Evolutionary conservation across 345 rosid genomes (phyloP), one percentile per base, ranked within the genome.

Genomic region (Arabidopsis arenosa): DNA sequence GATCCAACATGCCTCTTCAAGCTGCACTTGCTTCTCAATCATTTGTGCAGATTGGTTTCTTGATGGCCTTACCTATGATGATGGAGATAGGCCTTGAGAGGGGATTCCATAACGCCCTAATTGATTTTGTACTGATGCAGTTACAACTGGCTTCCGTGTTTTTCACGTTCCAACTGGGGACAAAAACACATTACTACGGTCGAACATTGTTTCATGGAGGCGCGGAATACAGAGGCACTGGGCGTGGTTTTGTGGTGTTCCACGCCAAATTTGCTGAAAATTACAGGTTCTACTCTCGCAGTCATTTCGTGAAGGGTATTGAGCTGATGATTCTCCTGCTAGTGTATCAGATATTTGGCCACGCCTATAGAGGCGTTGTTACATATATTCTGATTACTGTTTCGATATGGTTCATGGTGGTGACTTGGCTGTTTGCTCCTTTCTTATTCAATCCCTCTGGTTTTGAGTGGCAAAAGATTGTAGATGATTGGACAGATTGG

Each of bases 181-280:
- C 90, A 58, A 87, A 83, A 41, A 82, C 86, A 23, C 94, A 87
- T 70, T 89, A 89, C 74, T 89, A 81, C 52, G 91, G 93, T 36
- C 77, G 88, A 61, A 87, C 98, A 35, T 73, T 90, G 74, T 88
- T 90, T 55, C 97, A 90, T 70, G 97, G 95, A 61, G 95, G 97
- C 30, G 94, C 97, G 26, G 83, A 90, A 69, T 90, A 90, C 81
- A 85, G 98, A 83, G 85, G 89, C n/a, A 93, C 98, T n/a, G 98
- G 97, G 11, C 91, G 98, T 51, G 98, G 98, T 4, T 93, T 93
- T 63, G 98, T 93, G 26, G 93, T 93, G 79, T 83, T 82, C 75
- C 97, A 93, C 68, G 97, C 91, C 65, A 93, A 89, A 69, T 90
- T 93, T 81, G 95, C 97, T 5, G 97, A 90, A 7, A 88, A 86